A percentile compares a stretch with the other conserved stretches of the same genome.
phyloP scores from a whole-genome alignment of 1,284 basidiomycete genomes.

The Volvariella volvacea region DNA sequence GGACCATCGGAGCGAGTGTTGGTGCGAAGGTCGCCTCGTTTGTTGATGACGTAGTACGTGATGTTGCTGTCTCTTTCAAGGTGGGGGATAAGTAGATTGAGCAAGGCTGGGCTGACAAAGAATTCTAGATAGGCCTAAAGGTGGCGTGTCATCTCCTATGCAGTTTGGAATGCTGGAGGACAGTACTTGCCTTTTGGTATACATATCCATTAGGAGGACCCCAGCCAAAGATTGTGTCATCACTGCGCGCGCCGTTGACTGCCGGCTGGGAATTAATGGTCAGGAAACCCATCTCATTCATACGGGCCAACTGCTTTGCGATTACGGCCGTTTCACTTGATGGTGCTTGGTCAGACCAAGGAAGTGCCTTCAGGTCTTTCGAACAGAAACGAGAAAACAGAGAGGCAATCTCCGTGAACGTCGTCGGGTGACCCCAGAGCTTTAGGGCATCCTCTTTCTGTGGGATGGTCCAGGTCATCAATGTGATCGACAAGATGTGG shows the following conservation, averaged over 20 bases:
- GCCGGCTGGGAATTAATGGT: constrained; percentile 99
- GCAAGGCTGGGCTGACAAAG: constrained; percentile 75
- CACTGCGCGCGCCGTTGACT: constrained; percentile 86
- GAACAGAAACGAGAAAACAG: constrained; percentile 83
- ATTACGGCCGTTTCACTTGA: constrained; percentile 86
- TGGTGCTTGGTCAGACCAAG: constrained; percentile 93
- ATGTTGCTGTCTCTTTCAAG: constrained; percentile 88
- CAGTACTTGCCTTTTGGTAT: constrained; percentile 81
- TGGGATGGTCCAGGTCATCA: constrained; percentile 7
- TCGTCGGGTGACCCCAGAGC: constrained; percentile 84
- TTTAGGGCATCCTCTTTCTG: constrained; percentile 80
- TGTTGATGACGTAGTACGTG: constrained; percentile 96
- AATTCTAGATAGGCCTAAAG: constrained; percentile 94
- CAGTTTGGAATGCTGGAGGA: neutral
- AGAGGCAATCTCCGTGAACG: constrained; percentile 55
- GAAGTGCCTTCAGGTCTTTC: constrained; percentile 68
- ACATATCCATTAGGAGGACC: constrained; percentile 93
- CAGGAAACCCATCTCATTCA: constrained; percentile 89
- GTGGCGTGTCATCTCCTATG: neutral
- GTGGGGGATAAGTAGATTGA: constrained; percentile 72
- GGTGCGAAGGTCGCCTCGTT: constrained; percentile 86
- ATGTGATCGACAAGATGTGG: neutral
- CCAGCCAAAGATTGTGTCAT: constrained; percentile 89
- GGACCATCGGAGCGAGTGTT: constrained; percentile 91
- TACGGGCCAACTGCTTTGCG: constrained; percentile 68